Base-by-base conservation (phyloP, 495 filamentous ascomycete species). In the Cudoniella acicularis region DNA sequence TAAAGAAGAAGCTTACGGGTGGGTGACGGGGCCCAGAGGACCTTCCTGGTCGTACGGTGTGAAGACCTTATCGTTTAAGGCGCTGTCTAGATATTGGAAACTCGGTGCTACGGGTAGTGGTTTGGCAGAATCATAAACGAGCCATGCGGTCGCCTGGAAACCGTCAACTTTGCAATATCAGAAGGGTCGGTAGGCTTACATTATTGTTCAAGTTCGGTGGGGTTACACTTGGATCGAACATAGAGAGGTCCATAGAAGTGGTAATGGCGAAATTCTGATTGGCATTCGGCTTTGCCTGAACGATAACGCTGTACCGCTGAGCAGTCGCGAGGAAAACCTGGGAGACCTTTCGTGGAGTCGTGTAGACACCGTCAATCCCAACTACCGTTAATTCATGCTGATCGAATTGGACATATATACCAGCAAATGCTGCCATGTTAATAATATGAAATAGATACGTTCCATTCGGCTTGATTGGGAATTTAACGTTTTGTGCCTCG, bases 391-490 rank as follows among this genome's bases (percentile, higher is more conserved):
- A 77, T 4, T 68, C 77, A 63, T 92, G 88, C 9, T 80, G 83
- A 55, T 90, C 85, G 71, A 92, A 83, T 77, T 88, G 87, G 64
- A 92, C 70, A 65, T 88, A 80, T 52, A 85, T 80, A 45, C 76
- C 79, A 0, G 81, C 81, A 67, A 90, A 90, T 3, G 86, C 86
- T 1, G 80, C 85, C 13, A 65, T 60, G 67, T 93, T 93, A 68
- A 90, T 72, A 55, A 93, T 75, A 10, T 86, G 83, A 64, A 96
- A 77, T 9, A 92, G 73, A 59, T 96, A 96, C 0, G 89, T 94
- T 63, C 84, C 90, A 10, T 83, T 83, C 0, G 90, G 81, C 54
- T 83, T 60, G 0, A 90, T 78, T 0, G 72, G 45, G 17, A 90
- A 57, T n/a, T 72, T 80, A 10, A 74, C 63, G 58, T 84, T 79